Conservation (phyloP, 441 rosid genomes). For the Cnidoscolus chayamansa region DNA sequence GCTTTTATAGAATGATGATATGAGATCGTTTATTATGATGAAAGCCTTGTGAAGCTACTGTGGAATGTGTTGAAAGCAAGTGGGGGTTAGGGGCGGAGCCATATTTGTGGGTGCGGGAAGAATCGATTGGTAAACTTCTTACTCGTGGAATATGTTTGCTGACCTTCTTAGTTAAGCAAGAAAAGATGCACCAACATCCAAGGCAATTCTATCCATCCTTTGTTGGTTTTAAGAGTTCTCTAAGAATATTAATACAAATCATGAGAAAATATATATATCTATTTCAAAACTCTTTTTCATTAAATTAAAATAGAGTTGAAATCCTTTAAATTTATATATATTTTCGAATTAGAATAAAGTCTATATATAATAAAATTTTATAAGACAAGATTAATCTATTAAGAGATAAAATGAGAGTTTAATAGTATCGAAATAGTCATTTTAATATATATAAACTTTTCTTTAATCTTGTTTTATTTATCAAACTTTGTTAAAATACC, state of each 20-base stretch:
- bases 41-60: constrained; percentile 12
- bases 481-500: too few relatives aligned
- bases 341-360: too few relatives aligned
- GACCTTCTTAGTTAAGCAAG: constrained; percentile 32
- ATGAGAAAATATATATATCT: neutral
- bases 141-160: constrained; percentile 25
- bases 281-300: too few relatives aligned
- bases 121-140: constrained; percentile 22
- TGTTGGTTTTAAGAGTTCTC: constrained; percentile 15
- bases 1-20: constrained; percentile 9
- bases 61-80: constrained; percentile 22
- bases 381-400: too few relatives aligned
- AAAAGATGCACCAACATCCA: constrained; percentile 17
- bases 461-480: too few relatives aligned
- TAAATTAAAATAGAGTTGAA: too few relatives aligned
- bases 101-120: constrained; percentile 21
- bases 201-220: constrained; percentile 15
- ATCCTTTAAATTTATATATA: too few relatives aligned
- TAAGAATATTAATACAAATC: constrained; percentile 6
- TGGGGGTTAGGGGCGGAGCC: constrained; percentile 16
- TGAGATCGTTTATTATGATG: constrained; percentile 2
- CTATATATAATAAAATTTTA: too few relatives aligned
- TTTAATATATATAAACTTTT: too few relatives aligned
- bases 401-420: too few relatives aligned
- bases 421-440: too few relatives aligned